Evolutionary conservation across 1,139 yeast species (phyloP).

Genomic region (Scheffersomyces cryptocercus): DNA sequence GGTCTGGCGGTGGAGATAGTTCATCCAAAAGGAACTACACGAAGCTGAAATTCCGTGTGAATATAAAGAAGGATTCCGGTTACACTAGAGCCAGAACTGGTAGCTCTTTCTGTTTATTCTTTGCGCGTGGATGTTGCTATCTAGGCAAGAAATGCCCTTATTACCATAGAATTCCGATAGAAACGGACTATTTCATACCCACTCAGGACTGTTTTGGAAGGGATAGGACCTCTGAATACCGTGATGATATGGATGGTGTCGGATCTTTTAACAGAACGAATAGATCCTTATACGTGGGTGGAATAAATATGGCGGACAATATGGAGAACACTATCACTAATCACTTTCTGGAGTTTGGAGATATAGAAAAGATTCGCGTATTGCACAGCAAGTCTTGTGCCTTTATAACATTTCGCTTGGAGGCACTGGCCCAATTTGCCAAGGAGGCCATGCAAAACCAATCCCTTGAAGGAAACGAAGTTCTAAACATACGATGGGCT

Average conservation of each 20-base stretch:
- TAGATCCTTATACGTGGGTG: slow-evolving; percentile 77
- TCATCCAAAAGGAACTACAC: slow-evolving; percentile 30
- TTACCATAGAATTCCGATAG: slow-evolving; percentile 73
- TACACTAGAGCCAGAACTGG: slow-evolving; percentile 62
- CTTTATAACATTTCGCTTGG: slow-evolving; percentile 70
- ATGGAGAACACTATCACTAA: slow-evolving; percentile 36
- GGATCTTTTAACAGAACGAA: slow-evolving; percentile 78
- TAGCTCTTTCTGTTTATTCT: slow-evolving; percentile 70
- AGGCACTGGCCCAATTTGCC: slow-evolving; percentile 85
- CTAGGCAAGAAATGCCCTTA: slow-evolving; percentile 75
- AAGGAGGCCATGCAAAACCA: slow-evolving; percentile 92
- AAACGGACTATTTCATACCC: slow-evolving; percentile 47
- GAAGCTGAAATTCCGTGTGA: slow-evolving; percentile 53
- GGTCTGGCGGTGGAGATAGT: slow-evolving; percentile 74
- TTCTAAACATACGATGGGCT: slow-evolving; percentile 83
- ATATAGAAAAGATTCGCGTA: slow-evolving; percentile 67
- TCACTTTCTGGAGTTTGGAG: slow-evolving; percentile 76
- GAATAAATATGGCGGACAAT: slow-evolving; percentile 42
- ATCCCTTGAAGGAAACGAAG: slow-evolving; percentile 61
- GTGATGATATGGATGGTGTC: slow-evolving; percentile 94
- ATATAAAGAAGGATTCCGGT: slow-evolving; percentile 68
- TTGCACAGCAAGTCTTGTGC: slow-evolving; percentile 69
- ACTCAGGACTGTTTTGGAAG: slow-evolving; percentile 93
- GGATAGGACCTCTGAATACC: slow-evolving; percentile 76
- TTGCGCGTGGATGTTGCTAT: slow-evolving; percentile 86